A percentile compares a stretch with the other conserved stretches of the same genome.
Evolutionary conservation across 371 early-diverging fungal genomes (phyloP).

Genomic region (Polyrhizophydium stewartii): DNA sequence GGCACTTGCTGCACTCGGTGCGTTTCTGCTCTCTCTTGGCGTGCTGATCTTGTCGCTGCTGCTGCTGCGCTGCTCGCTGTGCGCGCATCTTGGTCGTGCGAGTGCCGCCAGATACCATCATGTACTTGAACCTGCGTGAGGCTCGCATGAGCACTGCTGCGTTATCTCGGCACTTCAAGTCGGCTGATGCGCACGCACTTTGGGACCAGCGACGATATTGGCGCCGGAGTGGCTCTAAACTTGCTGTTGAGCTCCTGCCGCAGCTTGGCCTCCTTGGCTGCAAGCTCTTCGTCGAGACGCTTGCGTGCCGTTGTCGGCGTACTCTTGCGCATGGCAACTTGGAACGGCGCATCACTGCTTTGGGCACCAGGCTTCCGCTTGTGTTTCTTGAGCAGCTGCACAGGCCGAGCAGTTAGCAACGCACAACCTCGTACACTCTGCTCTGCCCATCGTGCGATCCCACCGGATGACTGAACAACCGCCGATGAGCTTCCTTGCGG

Average conservation of each 20-base stretch:
- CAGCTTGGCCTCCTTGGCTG: neutral
- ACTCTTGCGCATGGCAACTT: neutral
- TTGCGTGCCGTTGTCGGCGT: neutral
- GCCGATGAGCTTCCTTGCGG: neutral
- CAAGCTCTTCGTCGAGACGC: neutral
- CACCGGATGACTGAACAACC: neutral
- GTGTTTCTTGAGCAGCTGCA: neutral
- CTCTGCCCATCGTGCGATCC: neutral
- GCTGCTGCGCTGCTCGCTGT: neutral
- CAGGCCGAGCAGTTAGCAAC: neutral
- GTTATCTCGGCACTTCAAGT: neutral
- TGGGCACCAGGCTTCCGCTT: neutral
- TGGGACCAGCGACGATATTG: conserved; percentile 1
- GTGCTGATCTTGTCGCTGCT: too few relatives aligned
- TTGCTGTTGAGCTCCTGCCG: neutral
- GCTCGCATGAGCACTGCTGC: neutral
- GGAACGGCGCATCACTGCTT: neutral
- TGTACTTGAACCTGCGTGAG: neutral
- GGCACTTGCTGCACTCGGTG: neutral
- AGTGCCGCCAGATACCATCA: neutral
- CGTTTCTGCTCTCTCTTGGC: too few relatives aligned
- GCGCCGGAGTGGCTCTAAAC: conserved; percentile 6
- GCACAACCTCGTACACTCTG: too few relatives aligned
- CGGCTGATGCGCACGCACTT: neutral
- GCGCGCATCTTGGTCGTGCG: neutral